Percentiles rank a stretch among this genome's conserved stretches.
These are phyloP conservation scores for Cyclotella choctawhatcheeana DNA, from an alignment of 108 stramenopile species.

Conservation along the genomic window DNA sequence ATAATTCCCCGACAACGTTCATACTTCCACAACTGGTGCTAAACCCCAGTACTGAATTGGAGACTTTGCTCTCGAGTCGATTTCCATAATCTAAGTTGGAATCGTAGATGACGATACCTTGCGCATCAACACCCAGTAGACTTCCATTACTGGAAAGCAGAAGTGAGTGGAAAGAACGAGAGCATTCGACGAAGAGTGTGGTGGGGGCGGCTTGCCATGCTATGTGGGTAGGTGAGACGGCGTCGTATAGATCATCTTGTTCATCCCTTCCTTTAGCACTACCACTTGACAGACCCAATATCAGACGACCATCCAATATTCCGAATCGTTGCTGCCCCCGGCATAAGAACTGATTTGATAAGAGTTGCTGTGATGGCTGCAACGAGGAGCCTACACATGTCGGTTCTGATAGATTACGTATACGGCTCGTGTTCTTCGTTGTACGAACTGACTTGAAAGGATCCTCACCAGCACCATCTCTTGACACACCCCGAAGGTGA, in stretches of 20 bases:
- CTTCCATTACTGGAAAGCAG: slow-evolving; percentile 24
- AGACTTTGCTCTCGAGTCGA: slow-evolving; percentile 22
- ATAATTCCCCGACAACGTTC: background rate
- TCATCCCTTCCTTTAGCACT: too few relatives aligned
- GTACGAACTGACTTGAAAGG: background rate
- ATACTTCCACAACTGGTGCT: slow-evolving; percentile 1
- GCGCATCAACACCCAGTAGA: slow-evolving; percentile 38
- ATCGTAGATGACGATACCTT: slow-evolving; percentile 32
- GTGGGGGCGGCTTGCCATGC: slow-evolving; percentile 44
- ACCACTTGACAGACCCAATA: slow-evolving; percentile 9
- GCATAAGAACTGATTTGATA: slow-evolving; percentile 15
- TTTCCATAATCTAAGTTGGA: slow-evolving; percentile 44
- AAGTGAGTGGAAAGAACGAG: slow-evolving; percentile 12
- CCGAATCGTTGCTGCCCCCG: slow-evolving; percentile 11
- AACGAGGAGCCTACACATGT: slow-evolving; percentile 17
- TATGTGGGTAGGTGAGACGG: slow-evolving; percentile 8
- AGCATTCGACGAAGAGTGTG: slow-evolving; percentile 28
- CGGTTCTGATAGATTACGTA: background rate
- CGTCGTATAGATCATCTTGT: background rate
- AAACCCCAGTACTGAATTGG: slow-evolving; percentile 14
- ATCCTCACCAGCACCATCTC: too few relatives aligned
- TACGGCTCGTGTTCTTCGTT: background rate
- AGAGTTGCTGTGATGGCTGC: background rate
- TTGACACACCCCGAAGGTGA: background rate
- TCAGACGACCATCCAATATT: slow-evolving; percentile 6